phyloP scores from a whole-genome alignment of 805 yeast species.

The Suhomyces canberraensis region DNA sequence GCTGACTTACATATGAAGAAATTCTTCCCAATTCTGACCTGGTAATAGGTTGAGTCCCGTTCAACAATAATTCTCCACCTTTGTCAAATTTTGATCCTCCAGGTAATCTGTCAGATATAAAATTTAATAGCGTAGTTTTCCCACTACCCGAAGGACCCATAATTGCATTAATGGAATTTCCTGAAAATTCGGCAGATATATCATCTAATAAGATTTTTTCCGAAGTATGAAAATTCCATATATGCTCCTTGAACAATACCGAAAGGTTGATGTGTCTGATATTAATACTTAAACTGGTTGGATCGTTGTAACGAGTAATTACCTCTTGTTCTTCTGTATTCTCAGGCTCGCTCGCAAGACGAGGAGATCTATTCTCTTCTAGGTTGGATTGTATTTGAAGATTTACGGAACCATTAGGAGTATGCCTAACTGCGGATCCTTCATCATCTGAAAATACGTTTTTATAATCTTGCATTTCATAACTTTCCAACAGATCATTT shows the following conservation, averaged over 20 bases:
- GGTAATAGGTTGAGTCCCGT: conserved; percentile 13
- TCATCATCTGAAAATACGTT: background rate
- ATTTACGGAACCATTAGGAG: background rate
- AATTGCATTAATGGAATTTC: conserved; percentile 37
- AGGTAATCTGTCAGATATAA: conserved; percentile 20
- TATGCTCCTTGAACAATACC: background rate
- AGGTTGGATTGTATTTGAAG: background rate
- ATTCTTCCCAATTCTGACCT: conserved; percentile 14
- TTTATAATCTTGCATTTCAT: background rate
- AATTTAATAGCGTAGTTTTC: conserved; percentile 39
- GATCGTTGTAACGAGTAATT: background rate
- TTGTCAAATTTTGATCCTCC: conserved; percentile 12
- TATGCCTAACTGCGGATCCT: background rate
- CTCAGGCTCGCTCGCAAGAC: background rate
- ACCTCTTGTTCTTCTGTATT: background rate
- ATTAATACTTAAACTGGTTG: conserved; percentile 1
- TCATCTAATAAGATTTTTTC: conserved; percentile 20
- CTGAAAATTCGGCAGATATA: conserved; percentile 28
- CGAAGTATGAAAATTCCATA: background rate
- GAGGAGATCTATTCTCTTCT: background rate
- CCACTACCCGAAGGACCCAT: conserved; percentile 50
- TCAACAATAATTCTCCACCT: conserved; percentile 15
- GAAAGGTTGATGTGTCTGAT: conserved; percentile 6
- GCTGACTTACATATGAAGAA: conserved; percentile 25
- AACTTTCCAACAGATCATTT: background rate